Evolutionary conservation across 768 basidiomycete genomes (phyloP), one percentile per base, ranked within the genome.

Genomic region (Hemileccinum impolitum): DNA sequence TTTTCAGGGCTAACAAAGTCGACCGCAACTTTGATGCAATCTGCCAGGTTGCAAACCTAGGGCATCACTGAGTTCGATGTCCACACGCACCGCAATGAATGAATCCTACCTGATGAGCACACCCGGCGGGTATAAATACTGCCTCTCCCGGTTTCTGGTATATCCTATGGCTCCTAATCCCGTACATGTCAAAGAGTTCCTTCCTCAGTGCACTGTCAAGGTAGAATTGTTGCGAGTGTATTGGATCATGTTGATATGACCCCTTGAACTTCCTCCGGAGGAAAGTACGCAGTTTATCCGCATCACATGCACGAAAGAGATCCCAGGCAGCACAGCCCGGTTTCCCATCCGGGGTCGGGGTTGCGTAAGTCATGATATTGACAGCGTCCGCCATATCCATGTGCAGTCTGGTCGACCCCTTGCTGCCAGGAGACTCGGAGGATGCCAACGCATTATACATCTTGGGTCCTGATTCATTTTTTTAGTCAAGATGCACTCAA

Each of bases 1-100:
- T 95, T 96, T 72, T 96, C 90, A 37, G 93, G 87, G 74, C 87
- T 90, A 55, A 96, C 92, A 67, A 93, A 97, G 69, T 97, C 94
- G 59, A 87, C 78, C 25, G 94, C 94, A 44, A 96, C 90, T 71
- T 97, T 97, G 72, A 97, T 84, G 61, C 90, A 94, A 67, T 96
- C 93, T n/a, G 91, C 79, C 43, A 94, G 70, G 64, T 97, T 96
- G 57, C 88, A 87, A 9, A 96, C 94, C 84, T 95, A 58, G 17
- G 57, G 57, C 26, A 15, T 11, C 44, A 40, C 21, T 48, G 3
- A 47, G 25, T 43, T 23, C 54, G 30, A 28, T 31, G 17, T 38
- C 23, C 13, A 43, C 32, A 40, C n/a, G 28, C 39, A 30, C 26
- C 45, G 34, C 14, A 21, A 51, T 10, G 21, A 39, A 38, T 31